Evolutionary conservation across 345 rosid genomes (phyloP).

Genomic region (Leavenworthia alabamica): DNA sequence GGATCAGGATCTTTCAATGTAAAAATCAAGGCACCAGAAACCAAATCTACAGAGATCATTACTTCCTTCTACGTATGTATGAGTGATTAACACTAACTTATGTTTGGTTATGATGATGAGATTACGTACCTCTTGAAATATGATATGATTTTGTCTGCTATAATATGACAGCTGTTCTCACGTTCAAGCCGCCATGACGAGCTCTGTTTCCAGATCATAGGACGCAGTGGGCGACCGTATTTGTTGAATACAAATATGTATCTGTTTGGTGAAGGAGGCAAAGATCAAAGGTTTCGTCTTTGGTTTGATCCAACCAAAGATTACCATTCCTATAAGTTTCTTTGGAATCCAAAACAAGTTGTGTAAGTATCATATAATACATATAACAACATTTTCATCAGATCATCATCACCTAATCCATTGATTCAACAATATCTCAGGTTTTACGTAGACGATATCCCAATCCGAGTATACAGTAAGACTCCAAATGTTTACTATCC

Average conservation of each 20-base stretch:
- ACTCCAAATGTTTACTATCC: slow-evolving; percentile 9
- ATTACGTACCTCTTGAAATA: background rate
- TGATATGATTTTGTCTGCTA: slow-evolving; percentile 1
- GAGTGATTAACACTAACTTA: background rate
- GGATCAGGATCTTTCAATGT: slow-evolving; percentile 36
- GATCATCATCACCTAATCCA: slow-evolving; percentile 1
- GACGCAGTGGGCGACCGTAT: slow-evolving; percentile 20
- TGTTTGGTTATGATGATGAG: background rate
- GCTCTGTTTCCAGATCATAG: slow-evolving; percentile 30
- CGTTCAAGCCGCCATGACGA: slow-evolving; percentile 29
- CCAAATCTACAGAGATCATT: slow-evolving; percentile 17
- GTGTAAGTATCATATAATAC: slow-evolving; percentile 20
- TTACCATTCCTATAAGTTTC: slow-evolving; percentile 28
- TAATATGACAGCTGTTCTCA: slow-evolving; percentile 20
- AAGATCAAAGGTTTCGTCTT: slow-evolving; percentile 28
- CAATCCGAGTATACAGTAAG: slow-evolving; percentile 34
- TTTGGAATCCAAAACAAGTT: slow-evolving; percentile 32
- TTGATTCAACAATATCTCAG: slow-evolving; percentile 15
- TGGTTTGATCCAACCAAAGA: slow-evolving; percentile 35
- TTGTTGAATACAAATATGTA: slow-evolving; percentile 27
- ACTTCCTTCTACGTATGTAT: slow-evolving; percentile 33
- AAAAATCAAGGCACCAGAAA: slow-evolving; percentile 29
- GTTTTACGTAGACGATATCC: slow-evolving; percentile 35
- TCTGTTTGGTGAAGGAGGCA: slow-evolving; percentile 28
- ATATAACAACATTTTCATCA: background rate